phyloP scores from a whole-genome alignment of 2,329 filamentous ascomycete genomes.

The Colletotrichum orbiculare region DNA sequence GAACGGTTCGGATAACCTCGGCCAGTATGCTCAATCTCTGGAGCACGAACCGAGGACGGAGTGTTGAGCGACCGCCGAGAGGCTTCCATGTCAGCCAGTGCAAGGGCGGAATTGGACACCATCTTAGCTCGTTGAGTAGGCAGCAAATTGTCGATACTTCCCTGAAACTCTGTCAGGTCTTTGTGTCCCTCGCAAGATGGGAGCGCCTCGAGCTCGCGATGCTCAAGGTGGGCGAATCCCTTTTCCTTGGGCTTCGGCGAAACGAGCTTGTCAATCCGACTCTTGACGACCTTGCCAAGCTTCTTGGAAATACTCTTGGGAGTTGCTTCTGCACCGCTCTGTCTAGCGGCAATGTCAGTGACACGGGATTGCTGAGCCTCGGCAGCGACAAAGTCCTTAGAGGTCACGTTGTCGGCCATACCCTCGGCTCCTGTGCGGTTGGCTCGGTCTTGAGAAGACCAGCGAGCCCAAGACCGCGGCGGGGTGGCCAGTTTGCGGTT shows the following conservation, averaged over 20 bases:
- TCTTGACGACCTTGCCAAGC: conserved; percentile 45
- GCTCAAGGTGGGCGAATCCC: conserved; percentile 41
- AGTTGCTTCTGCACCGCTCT: conserved; percentile 24
- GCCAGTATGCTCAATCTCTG: conserved; percentile 17
- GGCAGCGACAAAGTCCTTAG: conserved; percentile 45
- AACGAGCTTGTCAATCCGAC: conserved; percentile 42
- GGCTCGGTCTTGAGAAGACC: conserved; percentile 45
- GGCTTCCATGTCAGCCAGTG: conserved; percentile 25
- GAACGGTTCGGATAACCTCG: background rate
- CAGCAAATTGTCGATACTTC: conserved; percentile 47
- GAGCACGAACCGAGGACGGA: conserved; percentile 4
- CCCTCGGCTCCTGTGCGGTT: conserved; percentile 42
- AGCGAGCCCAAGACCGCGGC: conserved; percentile 49
- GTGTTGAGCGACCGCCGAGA: conserved; percentile 2
- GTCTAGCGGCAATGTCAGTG: conserved; percentile 40
- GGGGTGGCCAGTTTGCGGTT: conserved; percentile 35
- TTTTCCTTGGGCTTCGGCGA: conserved; percentile 24
- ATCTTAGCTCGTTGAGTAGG: conserved; percentile 20
- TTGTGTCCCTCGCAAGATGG: conserved; percentile 45
- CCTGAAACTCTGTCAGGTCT: conserved; percentile 46
- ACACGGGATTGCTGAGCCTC: conserved; percentile 40
- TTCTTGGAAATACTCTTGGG: conserved; percentile 44
- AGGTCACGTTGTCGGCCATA: conserved; percentile 40
- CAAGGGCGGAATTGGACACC: conserved; percentile 15
- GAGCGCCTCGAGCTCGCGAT: conserved; percentile 50